Evolutionary conservation across 2,329 filamentous ascomycete species (phyloP).

Genomic region (Arthrocladium fulminans): DNA sequence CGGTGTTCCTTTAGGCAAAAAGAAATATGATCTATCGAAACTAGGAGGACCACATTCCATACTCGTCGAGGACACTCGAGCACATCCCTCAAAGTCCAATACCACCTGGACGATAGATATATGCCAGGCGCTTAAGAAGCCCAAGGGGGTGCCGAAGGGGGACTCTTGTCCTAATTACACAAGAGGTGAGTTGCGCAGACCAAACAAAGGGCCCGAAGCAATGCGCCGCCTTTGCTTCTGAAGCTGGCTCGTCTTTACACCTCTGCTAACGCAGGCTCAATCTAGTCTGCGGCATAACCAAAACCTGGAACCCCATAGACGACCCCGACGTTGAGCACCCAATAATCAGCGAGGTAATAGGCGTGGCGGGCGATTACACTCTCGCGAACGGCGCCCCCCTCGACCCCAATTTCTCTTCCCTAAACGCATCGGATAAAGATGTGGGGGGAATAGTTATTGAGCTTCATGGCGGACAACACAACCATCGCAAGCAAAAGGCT

Average conservation of each 20-base stretch:
- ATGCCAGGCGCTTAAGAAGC: slow-evolving; percentile 56
- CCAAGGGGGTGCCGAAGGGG: slow-evolving; percentile 39
- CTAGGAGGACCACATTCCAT: slow-evolving; percentile 31
- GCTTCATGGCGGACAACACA: slow-evolving; percentile 51
- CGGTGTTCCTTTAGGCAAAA: slow-evolving; percentile 28
- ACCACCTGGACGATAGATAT: slow-evolving; percentile 76
- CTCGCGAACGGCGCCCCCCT: slow-evolving; percentile 45
- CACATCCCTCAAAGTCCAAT: slow-evolving; percentile 44
- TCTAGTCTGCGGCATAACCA: slow-evolving; percentile 20
- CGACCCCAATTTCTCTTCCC: slow-evolving; percentile 56
- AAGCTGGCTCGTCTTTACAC: too few species aligned
- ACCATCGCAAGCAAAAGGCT: slow-evolving; percentile 55
- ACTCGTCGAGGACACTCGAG: slow-evolving; percentile 13
- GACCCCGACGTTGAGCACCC: slow-evolving; percentile 23
- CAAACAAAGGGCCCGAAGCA: too few species aligned
- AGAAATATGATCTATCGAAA: slow-evolving; percentile 33
- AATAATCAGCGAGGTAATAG: slow-evolving; percentile 24
- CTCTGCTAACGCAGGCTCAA: slow-evolving; percentile 11
- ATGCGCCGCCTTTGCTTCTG: too few species aligned
- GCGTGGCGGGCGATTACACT: slow-evolving; percentile 26
- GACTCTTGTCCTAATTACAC: slow-evolving; percentile 61
- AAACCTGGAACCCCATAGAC: slow-evolving; percentile 20
- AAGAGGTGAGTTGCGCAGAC: slow-evolving; percentile 44
- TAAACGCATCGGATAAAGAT: slow-evolving; percentile 57
- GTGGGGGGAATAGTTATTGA: slow-evolving; percentile 65